Base-by-base conservation (phyloP, 2,329 filamentous ascomycete genomes). In the Cytospora piceicola region DNA sequence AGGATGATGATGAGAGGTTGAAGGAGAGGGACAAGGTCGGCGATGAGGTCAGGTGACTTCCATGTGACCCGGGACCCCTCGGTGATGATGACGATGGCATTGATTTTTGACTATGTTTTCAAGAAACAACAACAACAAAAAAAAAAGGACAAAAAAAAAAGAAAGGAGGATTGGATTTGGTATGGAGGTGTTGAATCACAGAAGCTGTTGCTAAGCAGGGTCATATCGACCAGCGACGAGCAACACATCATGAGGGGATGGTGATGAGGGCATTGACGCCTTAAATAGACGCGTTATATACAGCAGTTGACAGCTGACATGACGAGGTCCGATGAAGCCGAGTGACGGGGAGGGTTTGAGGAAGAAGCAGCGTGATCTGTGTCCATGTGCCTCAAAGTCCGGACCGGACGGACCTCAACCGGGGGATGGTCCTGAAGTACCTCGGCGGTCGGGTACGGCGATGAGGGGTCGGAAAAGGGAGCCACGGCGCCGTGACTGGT, bases 1-100 rank as follows among this genome's bases (percentile, higher is more conserved):
- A 51, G 14, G 57, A 49, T 49, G 56, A 27, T 42, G 61, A 54
- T 49, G n/a, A 36, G 46, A 63, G 56, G 46, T 58, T 64, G 51
- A 64, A 61, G 12, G 39, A 60, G 53, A 58, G n/a, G 27, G 79
- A 82, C 55, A 73, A 77, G 49, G 42, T 52, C 32, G 61, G 34
- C 20, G 66, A 42, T 29, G 17, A 56, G 32, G 52, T 58, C 66
- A 39, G 22, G 24, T 49, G 51, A 58, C 22, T 30, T 42, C 57
- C 56, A 61, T 61, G 56, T 64, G 57, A 61, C 39, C 42, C 46
- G 8, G 52, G 52, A 29, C 5, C 56, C 52, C 52, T 39, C 4
- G 49, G 30, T 46, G 20, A 58, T n/a, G 12, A 22, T 58, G 61
- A 67, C 29, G 46, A 46, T 17, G 55, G 27, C 34, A 22, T 49